Conservation (phyloP, 768 basidiomycete species). For the Termitomyces sp. region DNA sequence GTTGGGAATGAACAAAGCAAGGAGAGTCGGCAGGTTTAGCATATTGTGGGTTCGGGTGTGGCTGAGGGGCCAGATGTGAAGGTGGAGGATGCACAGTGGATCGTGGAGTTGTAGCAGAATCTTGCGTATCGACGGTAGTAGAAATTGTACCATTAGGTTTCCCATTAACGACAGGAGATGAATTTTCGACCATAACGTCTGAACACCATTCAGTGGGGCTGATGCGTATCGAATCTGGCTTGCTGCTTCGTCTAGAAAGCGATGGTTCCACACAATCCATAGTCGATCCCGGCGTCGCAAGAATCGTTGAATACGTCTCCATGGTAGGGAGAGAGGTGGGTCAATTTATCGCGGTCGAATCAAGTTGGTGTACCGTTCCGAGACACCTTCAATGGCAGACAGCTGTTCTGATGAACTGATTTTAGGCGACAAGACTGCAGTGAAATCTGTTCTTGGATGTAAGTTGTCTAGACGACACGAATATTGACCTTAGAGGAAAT, state of each 20-base stretch:
- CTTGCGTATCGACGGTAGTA: slow-evolving; percentile 13
- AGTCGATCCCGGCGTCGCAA: slow-evolving; percentile 27
- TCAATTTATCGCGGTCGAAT: slow-evolving; percentile 4
- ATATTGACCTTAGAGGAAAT: background rate
- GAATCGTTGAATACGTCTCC: slow-evolving; percentile 38
- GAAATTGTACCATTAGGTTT: slow-evolving; percentile 16
- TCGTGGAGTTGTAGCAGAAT: slow-evolving; percentile 17
- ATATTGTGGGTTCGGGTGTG: slow-evolving; percentile 10
- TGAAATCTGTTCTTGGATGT: background rate
- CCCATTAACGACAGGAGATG: slow-evolving; percentile 24
- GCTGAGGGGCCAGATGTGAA: slow-evolving; percentile 11
- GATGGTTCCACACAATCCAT: slow-evolving; percentile 26
- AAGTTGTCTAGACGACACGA: slow-evolving; percentile 11
- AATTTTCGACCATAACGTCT: slow-evolving; percentile 35
- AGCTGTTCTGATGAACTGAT: background rate
- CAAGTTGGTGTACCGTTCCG: background rate
- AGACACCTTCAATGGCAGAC: background rate
- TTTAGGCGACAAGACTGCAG: background rate
- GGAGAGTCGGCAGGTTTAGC: slow-evolving; percentile 54
- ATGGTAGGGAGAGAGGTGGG: slow-evolving; percentile 24
- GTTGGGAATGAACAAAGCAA: slow-evolving; percentile 90
- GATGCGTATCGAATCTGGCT: slow-evolving; percentile 40
- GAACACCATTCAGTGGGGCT: slow-evolving; percentile 33
- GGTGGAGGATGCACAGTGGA: slow-evolving; percentile 11
- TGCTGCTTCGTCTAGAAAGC: slow-evolving; percentile 34